Base-by-base conservation (phyloP, 257 asterid genomes). In the Solanum stenotomum region DNA sequence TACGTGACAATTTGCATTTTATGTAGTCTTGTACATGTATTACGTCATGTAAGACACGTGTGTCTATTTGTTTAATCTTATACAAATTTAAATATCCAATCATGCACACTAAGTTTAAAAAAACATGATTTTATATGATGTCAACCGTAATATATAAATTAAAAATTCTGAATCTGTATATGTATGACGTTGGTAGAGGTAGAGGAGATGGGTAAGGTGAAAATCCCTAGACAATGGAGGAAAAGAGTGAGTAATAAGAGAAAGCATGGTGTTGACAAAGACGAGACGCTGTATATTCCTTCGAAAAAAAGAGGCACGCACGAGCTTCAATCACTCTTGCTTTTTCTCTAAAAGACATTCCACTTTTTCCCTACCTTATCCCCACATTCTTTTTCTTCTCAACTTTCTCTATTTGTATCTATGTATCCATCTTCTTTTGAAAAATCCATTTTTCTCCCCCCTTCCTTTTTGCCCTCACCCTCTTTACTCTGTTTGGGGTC, bases 201-300 rank as follows among this genome's bases (percentile, higher is more conserved):
- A 44, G 52, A 86, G 31, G 40, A 76, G 49, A 65, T 40, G 33
- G 46, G 52, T 6, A 35, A 34, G 44, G 86, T 81, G 81, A 78
- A n/a, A 86, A 87, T 75, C 89, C 89, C 89, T 70, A 82, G 88
- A 89, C 79, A 92, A 88, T 52, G 89, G 91, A 85, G 76, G 65
- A 52, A 44, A 42, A 11, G 25, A 20, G 34, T 81, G 22, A 83
- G 68, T 56, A 56, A 56, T 20, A 7, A 75, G 70, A 63, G 37
- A 88, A 88, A 89, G 98, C 95, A 92, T 91, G 67, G 67, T 59
- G 70, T 52, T 94, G 98, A 96, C 90, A 91, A 88, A 86, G 98
- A 95, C 98, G 88, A 68, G 78, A 89, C 96, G 87, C 92, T 92
- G 93, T 92, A 93, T 91, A 96, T 94, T 96, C 98, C 95, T 95